Percentiles rank a stretch among this genome's conserved stretches.
These are phyloP conservation scores for Carex kokanica DNA, from an alignment of 176 grass and related monocot species.

Conservation along the genomic window DNA sequence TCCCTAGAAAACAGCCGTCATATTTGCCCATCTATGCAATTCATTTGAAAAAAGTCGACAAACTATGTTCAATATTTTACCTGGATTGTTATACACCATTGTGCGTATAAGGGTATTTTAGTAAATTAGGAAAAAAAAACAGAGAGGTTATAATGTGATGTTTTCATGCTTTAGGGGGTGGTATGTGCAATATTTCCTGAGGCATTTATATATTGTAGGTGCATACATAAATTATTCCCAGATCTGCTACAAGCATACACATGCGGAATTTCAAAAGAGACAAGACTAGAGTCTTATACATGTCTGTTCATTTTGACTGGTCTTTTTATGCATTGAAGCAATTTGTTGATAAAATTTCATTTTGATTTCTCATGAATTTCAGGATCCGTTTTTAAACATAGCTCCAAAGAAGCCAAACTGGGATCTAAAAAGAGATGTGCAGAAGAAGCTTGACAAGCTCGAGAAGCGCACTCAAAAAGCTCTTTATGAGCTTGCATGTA, in stretches of 20 bases:
- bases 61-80: neutral
- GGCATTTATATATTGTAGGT: neutral
- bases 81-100: neutral
- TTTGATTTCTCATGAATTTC: conserved; percentile 2
- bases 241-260: neutral
- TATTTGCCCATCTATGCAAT: too few relatives aligned
- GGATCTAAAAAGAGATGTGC: conserved; percentile 83
- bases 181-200: neutral
- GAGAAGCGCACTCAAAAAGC: conserved; percentile 94
- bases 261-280: neutral
- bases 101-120: neutral
- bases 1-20: too few relatives aligned
- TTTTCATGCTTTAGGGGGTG: neutral
- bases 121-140: neutral
- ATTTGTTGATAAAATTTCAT: neutral
- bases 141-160: neutral
- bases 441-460: conserved; percentile 86
- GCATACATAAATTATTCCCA: neutral
- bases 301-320: neutral
- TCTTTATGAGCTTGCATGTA: conserved; percentile 71
- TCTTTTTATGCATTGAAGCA: neutral
- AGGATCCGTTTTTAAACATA: conserved; percentile 88
- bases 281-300: neutral
- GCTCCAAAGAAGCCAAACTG: conserved; percentile 98
- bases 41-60: too few relatives aligned